Evolutionary conservation across 305 asterid genomes (phyloP), one percentile per base, ranked within the genome.

Genomic region (Fraxinus sp.): DNA sequence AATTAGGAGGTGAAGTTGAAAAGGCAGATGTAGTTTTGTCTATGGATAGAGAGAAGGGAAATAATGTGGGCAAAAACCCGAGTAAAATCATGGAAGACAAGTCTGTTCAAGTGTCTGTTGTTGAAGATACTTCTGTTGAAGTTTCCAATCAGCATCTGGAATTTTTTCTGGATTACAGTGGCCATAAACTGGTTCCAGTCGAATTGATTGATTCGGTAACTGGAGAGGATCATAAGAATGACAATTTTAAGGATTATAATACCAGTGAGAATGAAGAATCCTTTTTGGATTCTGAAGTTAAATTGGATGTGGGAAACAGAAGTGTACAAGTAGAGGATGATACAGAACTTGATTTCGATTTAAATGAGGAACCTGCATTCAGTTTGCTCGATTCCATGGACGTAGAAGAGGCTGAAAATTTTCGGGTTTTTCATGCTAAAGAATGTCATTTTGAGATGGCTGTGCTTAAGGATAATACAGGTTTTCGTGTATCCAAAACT

Each of bases 161-260:
- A n/a, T 90, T 88, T 82, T 86, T 88, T 20, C 49, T 89, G 13
- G 91, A 89, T 85, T 86, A 68, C 62, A 80, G 88, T 5, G 89
- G 90, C 49, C 81, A 87, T 46, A 74, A 77, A 20, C 79, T 90
- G 77, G 90, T 90, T 62, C 89, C 91, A 1, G 32, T 86, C 76
- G 91, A 89, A 33, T 74, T 88, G 83, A 79, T 86, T 18, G 91
- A 88, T 84, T 88, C 88, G 10, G 76, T 41, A 62, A 81, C 77
- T 9, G 90, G 84, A 26, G 91, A 86, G 73, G 86, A 88, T 80
- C 87, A 82, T 28, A 79, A 77, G 22, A 7, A 18, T 24, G 76
- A 22, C 4, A 75, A 26, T 24, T 83, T 75, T 70, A 78, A 68
- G 14, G 75, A 79, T 72, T 62, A 57, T 37, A 33, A 20, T 16